Evolutionary conservation across 1,284 basidiomycete genomes (phyloP), one percentile per base, ranked within the genome.

Genomic region (Tranzscheliella williamsii): DNA sequence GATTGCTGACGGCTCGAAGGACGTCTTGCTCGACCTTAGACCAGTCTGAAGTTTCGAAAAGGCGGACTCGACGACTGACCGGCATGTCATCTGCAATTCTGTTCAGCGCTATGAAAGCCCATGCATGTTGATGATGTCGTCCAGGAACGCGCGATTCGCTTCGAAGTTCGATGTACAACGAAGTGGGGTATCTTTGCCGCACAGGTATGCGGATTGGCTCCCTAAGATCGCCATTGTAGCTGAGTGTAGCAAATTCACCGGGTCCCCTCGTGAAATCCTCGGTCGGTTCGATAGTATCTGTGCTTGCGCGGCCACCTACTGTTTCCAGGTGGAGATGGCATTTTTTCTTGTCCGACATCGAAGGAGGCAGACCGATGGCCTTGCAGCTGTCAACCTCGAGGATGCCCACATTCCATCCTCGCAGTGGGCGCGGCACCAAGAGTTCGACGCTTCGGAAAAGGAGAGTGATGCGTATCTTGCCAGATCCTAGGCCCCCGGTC

Each of bases 381-480:
- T 55, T 57, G 49, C 56, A 35, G 23, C 42, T 53, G 11, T 40
- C 51, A 3, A 75, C 34, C 38, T 73, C 67, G 12, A 75, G 38
- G 6, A 70, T 38, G 21, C 72, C 72, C 4, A 75, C 41, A 29
- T 72, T 70, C 72, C 72, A 75, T 1, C 72, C 72, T 15, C 55
- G 46, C 30, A 75, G 40, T 16, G 69, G 58, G n/a, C 49, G 44
- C 1, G 72, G 72, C 12, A 73, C 52, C 5, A 46, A 49, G 5
- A 72, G 29, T 44, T 72, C 69, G 29, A 75, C 41, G 30, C 58
- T 56, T 16, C 69, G 65, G 52, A 69, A 75, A 11, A 73, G 32
- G 4, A 75, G 33, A 4, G 67, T 69, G 41, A 75, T 36, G 2
- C 55, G 49, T 24, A 75, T 72, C 47, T 69, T 68, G 26, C 72